Evolutionary conservation across 768 basidiomycete genomes (phyloP), one percentile per base, ranked within the genome.

Genomic region (Mycena sanguinolenta): DNA sequence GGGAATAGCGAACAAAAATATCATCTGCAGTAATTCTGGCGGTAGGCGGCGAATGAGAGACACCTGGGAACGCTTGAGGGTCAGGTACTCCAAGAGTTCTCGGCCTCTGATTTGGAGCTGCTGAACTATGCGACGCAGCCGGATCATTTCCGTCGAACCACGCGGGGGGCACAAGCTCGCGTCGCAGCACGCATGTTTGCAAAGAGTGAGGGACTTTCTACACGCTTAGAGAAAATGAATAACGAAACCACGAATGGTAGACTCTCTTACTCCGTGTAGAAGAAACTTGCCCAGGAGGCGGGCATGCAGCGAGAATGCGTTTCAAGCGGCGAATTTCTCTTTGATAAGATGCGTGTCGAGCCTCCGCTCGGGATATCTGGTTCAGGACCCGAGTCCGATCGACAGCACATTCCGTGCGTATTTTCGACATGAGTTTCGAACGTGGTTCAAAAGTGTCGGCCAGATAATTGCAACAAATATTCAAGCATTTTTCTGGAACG

Each of bases 11-110:
- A 65, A 62, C n/a, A 38, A 42, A 28, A 73, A 73, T 3, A 73
- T 50, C 39, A 63, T 62, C 12, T 25, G 21, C 25, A 73, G 52
- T 3, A 73, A 13, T 55, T 73, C 72, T 25, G 64, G 63, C 3
- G 72, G 66, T 2, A 73, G 67, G 32, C 60, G 58, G 21, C 72
- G 72, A 25, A 73, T 69, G 25, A 67, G 68, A 17, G 72, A 52
- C 25, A 63, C 19, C 12, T 69, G 13, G 27, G 25, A 65, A 5
- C 63, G 67, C 39, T 61, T 65, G 10, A 30, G 14, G 14, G 16
- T 28, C 14, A 69, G 28, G 50, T 65, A 53, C 17, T 30, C 34
- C 57, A 25, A 49, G 16, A 73, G 49, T 25, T 62, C 39, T 17
- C 32, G 59, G 32, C 17, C 19, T 55, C 49, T 46, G 46, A 27